Conservation (phyloP, 2,329 filamentous ascomycete species). For the Leptographium flavum region DNA sequence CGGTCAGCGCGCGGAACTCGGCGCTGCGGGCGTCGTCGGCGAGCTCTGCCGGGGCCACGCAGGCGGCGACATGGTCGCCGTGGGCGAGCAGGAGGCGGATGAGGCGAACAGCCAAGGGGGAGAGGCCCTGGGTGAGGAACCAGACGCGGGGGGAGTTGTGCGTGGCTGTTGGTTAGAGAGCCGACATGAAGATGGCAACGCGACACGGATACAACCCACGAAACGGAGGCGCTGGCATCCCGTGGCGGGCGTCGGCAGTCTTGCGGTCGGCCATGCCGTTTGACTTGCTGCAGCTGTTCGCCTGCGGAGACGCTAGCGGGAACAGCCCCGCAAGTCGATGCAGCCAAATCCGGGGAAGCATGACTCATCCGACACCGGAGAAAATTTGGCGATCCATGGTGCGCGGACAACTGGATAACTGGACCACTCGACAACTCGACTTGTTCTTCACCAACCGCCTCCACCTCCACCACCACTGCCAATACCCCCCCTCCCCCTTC, state of each 20-base stretch:
- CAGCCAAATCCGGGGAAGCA: no score
- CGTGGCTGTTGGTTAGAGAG: conserved; percentile 29
- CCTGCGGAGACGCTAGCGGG: no score
- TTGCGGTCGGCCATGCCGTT: conserved; percentile 29
- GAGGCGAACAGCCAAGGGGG: conserved; percentile 70
- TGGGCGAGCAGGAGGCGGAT: conserved; percentile 73
- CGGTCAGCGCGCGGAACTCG: conserved; percentile 61
- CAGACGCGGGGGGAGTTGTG: conserved; percentile 73
- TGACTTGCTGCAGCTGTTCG: no score
- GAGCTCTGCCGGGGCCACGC: conserved; percentile 64
- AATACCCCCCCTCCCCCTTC: no score
- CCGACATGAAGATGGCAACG: not conserved
- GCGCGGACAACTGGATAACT: no score
- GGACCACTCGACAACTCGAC: no score
- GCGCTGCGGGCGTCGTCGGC: conserved; percentile 61
- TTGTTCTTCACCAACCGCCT: no score
- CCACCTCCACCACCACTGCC: no score
- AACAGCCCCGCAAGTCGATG: no score
- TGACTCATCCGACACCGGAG: not conserved
- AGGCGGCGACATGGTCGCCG: conserved; percentile 80
- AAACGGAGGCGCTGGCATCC: conserved; percentile 34
- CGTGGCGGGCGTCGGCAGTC: conserved; percentile 27
- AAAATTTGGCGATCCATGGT: no score
- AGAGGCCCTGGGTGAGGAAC: conserved; percentile 80
- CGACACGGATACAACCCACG: conserved; percentile 23